Base-by-base conservation (phyloP, 352 stramenopile species). In the Globisporangium camurandrum region DNA sequence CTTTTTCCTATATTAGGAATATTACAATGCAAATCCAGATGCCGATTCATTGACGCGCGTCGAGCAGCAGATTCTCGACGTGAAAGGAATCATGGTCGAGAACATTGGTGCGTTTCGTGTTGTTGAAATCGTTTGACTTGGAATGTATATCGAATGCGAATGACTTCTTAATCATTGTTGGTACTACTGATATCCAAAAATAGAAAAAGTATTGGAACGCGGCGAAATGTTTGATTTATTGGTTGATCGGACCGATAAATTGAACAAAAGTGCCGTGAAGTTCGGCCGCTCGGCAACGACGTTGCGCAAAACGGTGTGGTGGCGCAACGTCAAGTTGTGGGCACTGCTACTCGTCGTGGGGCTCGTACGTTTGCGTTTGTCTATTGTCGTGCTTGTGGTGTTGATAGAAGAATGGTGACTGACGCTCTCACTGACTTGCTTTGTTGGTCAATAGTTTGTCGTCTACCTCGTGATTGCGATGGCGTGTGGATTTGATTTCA, bases 31-130 rank as follows among this genome's bases (percentile, higher is more conserved):
- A 11, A 78, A 93, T 51, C 86, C 93, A 4, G 80, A 97, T 30
- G 83, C 94, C 23, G 94, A 98, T 67, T 88, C 87, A 51, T 85
- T 98, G 50, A 87, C 81, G 24, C 61, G 71, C 3, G 93, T 99
- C 27, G 88, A 98, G 66, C 84, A 87, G 58, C 93, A 99, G 75
- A 93, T 99, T 49, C 95, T 98, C 60, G 90, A 98, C 43, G 95
- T 99, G 3, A 99, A 98, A 62, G 90, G 97, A 61, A 88, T 97
- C 47, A 99, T 99, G 94, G 87, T 99, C 30, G 86, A 99, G 62
- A 99, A 99, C 66, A 99, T 99, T 61, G 75, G 75, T 84, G 53
- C 46, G 67, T 16, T 16, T n/a, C n/a, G n/a, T n/a, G n/a, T n/a
- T n/a, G n/a, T n/a, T n/a, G n/a, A n/a, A n/a, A n/a, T n/a, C n/a